Evolutionary conservation across 805 yeast species (phyloP).

Genomic region (Pachysolen tannophilus): DNA sequence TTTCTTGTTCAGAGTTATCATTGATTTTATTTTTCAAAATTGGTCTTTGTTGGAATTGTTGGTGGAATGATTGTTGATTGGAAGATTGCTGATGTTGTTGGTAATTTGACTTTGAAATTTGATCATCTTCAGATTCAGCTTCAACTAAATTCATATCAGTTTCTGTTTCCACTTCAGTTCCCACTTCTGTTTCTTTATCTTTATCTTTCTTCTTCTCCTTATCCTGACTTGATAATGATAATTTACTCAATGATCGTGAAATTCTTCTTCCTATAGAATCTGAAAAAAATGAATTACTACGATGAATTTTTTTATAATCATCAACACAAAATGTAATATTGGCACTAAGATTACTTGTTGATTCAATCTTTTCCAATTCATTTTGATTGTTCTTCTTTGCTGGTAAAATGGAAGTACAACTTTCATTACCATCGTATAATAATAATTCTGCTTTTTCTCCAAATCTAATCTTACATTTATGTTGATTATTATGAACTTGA

Average conservation of each 20-base stretch:
- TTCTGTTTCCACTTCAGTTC: too few species aligned
- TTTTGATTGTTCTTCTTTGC: too few species aligned
- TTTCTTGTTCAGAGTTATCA: constrained; percentile 8
- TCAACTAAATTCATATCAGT: too few species aligned
- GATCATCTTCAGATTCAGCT: background rate
- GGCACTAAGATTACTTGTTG: background rate
- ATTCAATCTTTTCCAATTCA: constrained; percentile 1
- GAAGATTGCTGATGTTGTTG: too few species aligned
- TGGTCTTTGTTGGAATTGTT: constrained; percentile 10
- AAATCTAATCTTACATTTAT: background rate
- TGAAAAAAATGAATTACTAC: too few species aligned
- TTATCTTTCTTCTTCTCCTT: too few species aligned
- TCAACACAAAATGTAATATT: background rate
- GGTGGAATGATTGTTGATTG: too few species aligned
- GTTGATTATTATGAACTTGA: too few species aligned
- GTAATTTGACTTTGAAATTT: background rate
- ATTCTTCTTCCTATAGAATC: too few species aligned
- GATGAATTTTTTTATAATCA: too few species aligned
- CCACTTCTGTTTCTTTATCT: too few species aligned
- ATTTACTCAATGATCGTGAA: background rate
- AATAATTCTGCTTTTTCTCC: background rate
- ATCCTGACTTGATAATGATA: background rate
- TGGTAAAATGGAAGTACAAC: constrained; percentile 1
- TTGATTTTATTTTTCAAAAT: constrained; percentile 11
- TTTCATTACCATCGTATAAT: background rate